Percentiles rank a stretch among this genome's conserved stretches.
These are phyloP conservation scores for Eutrema heterophyllum DNA, from an alignment of 345 rosid species.

Conservation along the genomic window DNA sequence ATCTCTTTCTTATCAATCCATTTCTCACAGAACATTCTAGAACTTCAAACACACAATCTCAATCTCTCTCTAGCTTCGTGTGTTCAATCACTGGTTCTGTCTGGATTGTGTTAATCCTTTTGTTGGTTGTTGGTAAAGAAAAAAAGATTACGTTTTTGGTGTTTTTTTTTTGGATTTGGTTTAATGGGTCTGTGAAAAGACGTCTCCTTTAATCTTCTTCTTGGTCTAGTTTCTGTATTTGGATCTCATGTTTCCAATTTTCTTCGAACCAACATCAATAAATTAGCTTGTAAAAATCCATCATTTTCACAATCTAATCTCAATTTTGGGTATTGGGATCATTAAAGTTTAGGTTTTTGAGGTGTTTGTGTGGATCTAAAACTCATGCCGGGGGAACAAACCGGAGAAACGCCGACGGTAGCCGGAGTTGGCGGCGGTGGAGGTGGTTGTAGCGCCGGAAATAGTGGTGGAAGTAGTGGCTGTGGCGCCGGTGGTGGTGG, in stretches of 20 bases:
- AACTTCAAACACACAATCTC: constrained; percentile 20
- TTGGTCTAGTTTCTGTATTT: background rate
- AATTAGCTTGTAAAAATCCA: background rate
- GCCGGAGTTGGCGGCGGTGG: constrained; percentile 35
- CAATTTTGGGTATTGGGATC: background rate
- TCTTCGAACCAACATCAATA: background rate
- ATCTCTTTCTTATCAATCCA: constrained; percentile 38
- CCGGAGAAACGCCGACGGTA: constrained; percentile 44
- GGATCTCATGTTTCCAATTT: constrained; percentile 13
- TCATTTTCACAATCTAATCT: background rate
- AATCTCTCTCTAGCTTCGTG: constrained; percentile 11
- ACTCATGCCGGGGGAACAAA: constrained; percentile 62
- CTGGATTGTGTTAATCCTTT: constrained; percentile 4
- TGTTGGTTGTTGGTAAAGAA: constrained; percentile 20
- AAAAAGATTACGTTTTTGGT: background rate
- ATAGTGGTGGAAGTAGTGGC: constrained; percentile 33
- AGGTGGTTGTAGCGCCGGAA: constrained; percentile 31
- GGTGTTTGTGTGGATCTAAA: constrained; percentile 20
- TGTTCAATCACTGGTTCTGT: constrained; percentile 6
- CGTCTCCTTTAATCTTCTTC: background rate
- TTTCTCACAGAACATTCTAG: constrained; percentile 79
- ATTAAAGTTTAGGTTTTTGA: constrained; percentile 25
- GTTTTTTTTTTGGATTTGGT: constrained; percentile 9
- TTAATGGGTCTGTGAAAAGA: constrained; percentile 2
- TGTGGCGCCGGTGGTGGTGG: constrained; percentile 14